Evolutionary conservation across 176 grass and related monocot species (phyloP).

Genomic region (Aegilops umbellulata): DNA sequence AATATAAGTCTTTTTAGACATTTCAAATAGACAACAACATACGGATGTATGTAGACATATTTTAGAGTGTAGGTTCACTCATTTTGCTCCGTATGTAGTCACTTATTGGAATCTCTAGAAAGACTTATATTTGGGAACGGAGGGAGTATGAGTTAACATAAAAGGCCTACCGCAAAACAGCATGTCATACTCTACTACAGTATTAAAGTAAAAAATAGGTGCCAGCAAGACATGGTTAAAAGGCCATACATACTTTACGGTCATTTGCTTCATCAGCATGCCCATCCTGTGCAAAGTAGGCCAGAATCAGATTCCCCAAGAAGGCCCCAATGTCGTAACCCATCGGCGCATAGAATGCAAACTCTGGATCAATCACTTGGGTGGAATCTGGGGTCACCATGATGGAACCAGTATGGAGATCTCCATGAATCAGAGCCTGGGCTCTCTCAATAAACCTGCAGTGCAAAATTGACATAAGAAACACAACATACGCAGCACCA

Average conservation of each 20-base stretch:
- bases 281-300: slow-evolving; percentile 92
- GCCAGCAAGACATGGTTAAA: neutral
- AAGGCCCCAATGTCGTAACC: slow-evolving; percentile 96
- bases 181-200: neutral
- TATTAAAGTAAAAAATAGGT: neutral
- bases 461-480: neutral
- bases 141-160: neutral
- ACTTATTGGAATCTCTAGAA: no score
- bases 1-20: no score
- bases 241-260: slow-evolving; percentile 58
- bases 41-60: no score
- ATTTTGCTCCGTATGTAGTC: no score
- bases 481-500: neutral
- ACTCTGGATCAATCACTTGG: slow-evolving; percentile 92
- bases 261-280: slow-evolving; percentile 73
- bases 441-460: slow-evolving; percentile 89
- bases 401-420: slow-evolving; percentile 91
- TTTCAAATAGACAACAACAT: no score
- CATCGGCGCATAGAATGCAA: slow-evolving; percentile 92
- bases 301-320: slow-evolving; percentile 86
- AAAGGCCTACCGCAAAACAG: neutral
- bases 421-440: slow-evolving; percentile 93
- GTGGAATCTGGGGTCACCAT: slow-evolving; percentile 88
- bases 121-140: no score
- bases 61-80: no score